Conservation (phyloP, 805 yeast genomes). For the Hermanozyma aechmeae region DNA sequence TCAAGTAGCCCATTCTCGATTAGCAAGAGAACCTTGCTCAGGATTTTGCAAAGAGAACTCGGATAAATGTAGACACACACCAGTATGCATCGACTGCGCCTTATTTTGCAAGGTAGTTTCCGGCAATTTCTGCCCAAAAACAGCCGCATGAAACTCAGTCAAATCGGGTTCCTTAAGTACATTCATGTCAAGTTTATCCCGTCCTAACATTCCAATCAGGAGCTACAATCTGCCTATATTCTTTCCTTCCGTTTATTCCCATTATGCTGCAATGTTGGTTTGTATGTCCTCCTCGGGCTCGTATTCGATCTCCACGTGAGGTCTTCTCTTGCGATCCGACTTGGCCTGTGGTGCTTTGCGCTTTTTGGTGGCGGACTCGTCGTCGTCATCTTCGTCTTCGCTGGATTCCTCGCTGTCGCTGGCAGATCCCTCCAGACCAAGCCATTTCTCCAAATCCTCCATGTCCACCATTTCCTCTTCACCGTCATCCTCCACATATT, state of each 20-base stretch:
- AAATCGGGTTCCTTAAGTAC: constrained; percentile 1
- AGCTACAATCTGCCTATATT: constrained; percentile 1
- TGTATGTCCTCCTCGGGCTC: constrained; percentile 48
- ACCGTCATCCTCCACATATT: constrained; percentile 84
- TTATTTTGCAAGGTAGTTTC: too few species aligned
- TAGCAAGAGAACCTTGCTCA: too few species aligned
- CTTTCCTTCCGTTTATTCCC: neutral
- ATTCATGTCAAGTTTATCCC: constrained; percentile 2
- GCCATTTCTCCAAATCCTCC: constrained; percentile 90
- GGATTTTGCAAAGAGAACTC: too few species aligned
- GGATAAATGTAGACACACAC: too few species aligned
- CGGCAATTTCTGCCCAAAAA: constrained; percentile 1
- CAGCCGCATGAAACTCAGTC: neutral
- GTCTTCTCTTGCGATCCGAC: constrained; percentile 49
- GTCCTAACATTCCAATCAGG: constrained; percentile 5
- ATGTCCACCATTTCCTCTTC: constrained; percentile 86
- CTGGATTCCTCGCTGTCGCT: constrained; percentile 26
- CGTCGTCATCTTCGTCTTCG: constrained; percentile 20
- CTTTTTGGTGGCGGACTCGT: constrained; percentile 14
- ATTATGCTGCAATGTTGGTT: constrained; percentile 23
- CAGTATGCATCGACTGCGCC: too few species aligned
- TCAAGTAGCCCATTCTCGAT: too few species aligned
- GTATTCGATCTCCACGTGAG: constrained; percentile 74
- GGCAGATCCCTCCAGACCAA: constrained; percentile 34
- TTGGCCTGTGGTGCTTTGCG: constrained; percentile 23